phyloP scores from a whole-genome alignment of 495 filamentous ascomycete genomes.

The Aspergillus asperescens region DNA sequence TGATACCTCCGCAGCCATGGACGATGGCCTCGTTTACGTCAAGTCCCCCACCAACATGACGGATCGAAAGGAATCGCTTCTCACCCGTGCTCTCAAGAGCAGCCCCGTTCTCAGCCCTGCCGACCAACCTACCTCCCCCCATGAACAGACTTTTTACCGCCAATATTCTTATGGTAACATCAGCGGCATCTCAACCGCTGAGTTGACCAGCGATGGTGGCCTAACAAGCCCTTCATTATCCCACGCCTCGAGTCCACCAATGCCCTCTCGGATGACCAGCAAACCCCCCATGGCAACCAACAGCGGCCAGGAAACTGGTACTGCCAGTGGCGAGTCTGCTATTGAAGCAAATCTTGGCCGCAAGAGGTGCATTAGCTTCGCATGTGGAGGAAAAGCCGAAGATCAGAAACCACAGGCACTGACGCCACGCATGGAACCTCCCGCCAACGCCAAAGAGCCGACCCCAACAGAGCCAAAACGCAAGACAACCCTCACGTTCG shows the following conservation, averaged over 20 bases:
- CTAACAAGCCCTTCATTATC: constrained; percentile 86
- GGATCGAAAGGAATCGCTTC: constrained; percentile 64
- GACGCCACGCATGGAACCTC: constrained; percentile 11
- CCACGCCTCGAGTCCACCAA: constrained; percentile 80
- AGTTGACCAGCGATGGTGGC: constrained; percentile 87
- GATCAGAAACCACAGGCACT: constrained; percentile 21
- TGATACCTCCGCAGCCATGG: constrained; percentile 25
- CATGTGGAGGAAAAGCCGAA: constrained; percentile 55
- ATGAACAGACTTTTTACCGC: constrained; percentile 42
- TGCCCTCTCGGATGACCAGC: constrained; percentile 41
- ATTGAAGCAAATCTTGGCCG: constrained; percentile 56
- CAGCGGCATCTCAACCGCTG: constrained; percentile 74
- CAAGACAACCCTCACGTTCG: constrained; percentile 54
- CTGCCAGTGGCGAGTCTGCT: constrained; percentile 35
- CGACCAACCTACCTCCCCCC: constrained; percentile 33
- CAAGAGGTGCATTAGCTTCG: constrained; percentile 90
- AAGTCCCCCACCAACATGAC: constrained; percentile 35
- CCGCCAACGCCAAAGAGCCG: constrained; percentile 13
- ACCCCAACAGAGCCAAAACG: constrained; percentile 41
- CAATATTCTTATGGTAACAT: constrained; percentile 72
- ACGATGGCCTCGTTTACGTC: constrained; percentile 33
- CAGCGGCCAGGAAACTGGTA: constrained; percentile 23
- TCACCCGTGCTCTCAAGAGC: constrained; percentile 71
- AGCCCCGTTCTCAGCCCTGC: constrained; percentile 50
- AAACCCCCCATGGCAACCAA: constrained; percentile 22